Conservation (phyloP, 148 eudicot species). For the Chenopodium suecicum region DNA sequence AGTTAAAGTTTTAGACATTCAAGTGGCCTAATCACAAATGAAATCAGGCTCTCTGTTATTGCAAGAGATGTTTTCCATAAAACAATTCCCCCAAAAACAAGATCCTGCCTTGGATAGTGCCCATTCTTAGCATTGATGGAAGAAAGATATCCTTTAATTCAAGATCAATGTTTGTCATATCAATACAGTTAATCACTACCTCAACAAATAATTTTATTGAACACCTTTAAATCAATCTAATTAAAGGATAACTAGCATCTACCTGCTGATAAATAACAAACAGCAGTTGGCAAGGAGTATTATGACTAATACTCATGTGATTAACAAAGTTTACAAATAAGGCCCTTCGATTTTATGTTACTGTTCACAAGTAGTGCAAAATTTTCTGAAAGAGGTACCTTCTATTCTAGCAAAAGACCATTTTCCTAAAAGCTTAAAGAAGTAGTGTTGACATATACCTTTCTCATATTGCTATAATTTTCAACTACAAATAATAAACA, state of each 20-base stretch:
- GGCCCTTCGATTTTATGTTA: not conserved
- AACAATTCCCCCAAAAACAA: not conserved
- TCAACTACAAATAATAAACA: not conserved
- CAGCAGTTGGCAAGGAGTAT: not conserved
- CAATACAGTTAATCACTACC: not conserved
- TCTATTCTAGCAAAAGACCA: slow-evolving; percentile 6
- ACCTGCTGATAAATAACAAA: not conserved
- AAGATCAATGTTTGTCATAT: not conserved
- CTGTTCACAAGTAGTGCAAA: not conserved
- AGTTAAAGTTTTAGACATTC: not conserved
- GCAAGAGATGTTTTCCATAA: not conserved
- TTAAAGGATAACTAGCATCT: not conserved
- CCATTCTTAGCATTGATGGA: not conserved
- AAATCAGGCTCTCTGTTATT: not conserved
- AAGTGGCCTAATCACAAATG: not conserved
- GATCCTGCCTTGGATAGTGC: not conserved
- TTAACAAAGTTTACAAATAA: not conserved
- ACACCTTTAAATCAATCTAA: not conserved
- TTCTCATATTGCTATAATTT: not conserved
- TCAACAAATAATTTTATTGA: not conserved
- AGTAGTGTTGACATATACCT: not conserved
- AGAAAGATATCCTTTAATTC: not conserved
- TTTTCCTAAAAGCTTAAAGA: too few relatives aligned
- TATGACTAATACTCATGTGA: not conserved
- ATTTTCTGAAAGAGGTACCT: not conserved